These are phyloP conservation scores for Stipa capillata DNA, from an alignment of 176 grass and related monocot genomes.

Conservation along the genomic window DNA sequence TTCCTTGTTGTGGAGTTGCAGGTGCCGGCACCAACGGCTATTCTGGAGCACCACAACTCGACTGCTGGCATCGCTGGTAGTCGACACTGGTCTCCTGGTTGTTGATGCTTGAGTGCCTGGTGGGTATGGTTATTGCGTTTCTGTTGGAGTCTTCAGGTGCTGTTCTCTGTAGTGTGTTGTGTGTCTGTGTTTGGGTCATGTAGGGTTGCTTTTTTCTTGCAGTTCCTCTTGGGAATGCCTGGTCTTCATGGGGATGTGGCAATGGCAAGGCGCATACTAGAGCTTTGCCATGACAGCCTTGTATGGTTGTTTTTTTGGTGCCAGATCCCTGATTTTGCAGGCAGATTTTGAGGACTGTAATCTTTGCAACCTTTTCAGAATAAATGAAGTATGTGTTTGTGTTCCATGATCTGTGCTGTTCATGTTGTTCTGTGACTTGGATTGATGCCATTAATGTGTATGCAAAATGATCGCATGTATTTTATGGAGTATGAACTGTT, in stretches of 20 bases:
- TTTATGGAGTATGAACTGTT: not conserved
- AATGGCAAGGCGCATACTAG: conserved; percentile 42
- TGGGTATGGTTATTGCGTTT: conserved; percentile 35
- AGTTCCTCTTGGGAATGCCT: conserved; percentile 73
- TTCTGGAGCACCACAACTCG: conserved; percentile 15
- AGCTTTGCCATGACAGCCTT: conserved; percentile 56
- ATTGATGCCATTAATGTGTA: not conserved
- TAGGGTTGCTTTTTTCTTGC: conserved; percentile 77
- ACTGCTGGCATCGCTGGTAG: not conserved
- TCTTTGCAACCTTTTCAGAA: conserved; percentile 45
- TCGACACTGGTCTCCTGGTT: not conserved
- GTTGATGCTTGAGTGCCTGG: conserved; percentile 3
- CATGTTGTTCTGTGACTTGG: not conserved
- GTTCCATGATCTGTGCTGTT: not conserved
- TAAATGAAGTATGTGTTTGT: conserved; percentile 51
- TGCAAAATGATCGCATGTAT: not conserved
- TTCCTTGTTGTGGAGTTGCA: conserved; percentile 36
- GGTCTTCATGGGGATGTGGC: conserved; percentile 46
- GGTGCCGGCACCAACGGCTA: not conserved
- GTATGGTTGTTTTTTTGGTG: conserved; percentile 85
- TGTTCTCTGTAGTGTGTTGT: conserved; percentile 10
- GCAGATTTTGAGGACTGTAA: conserved; percentile 65
- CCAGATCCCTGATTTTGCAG: conserved; percentile 60
- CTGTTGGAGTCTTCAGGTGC: conserved; percentile 19
- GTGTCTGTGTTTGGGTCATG: conserved; percentile 29